Percentiles rank a stretch among this genome's conserved stretches.
These are phyloP conservation scores for Podospora tetraspora DNA, from an alignment of 495 filamentous ascomycete species.

Conservation along the genomic window DNA sequence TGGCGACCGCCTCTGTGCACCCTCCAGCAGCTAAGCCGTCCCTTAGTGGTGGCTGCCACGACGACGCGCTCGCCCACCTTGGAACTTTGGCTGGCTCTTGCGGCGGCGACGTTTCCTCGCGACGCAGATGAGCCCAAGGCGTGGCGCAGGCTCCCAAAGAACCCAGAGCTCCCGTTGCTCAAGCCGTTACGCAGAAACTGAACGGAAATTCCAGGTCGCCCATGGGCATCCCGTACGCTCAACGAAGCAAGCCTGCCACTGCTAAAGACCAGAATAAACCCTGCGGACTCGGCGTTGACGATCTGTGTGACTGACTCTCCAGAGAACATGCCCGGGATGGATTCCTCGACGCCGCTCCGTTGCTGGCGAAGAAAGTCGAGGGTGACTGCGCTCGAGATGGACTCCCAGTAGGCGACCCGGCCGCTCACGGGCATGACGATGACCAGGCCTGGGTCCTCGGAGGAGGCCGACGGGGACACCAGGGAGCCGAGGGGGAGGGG, in stretches of 20 bases:
- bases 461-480: slow-evolving; percentile 64
- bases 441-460: slow-evolving; percentile 74
- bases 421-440: slow-evolving; percentile 77
- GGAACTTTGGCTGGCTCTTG: slow-evolving; percentile 59
- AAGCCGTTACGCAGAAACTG: slow-evolving; percentile 64
- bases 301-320: slow-evolving; percentile 74
- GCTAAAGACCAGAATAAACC: slow-evolving; percentile 77
- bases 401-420: slow-evolving; percentile 91
- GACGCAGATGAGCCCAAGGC: slow-evolving; percentile 59
- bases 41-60: slow-evolving; percentile 67
- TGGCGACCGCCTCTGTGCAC: slow-evolving; percentile 73
- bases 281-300: slow-evolving; percentile 72
- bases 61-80: slow-evolving; percentile 81
- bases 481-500: slow-evolving; percentile 75
- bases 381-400: slow-evolving; percentile 74
- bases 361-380: slow-evolving; percentile 70
- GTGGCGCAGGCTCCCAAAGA: slow-evolving; percentile 72
- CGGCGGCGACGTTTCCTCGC: slow-evolving; percentile 71
- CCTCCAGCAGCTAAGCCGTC: slow-evolving; percentile 76
- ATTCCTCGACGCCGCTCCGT: slow-evolving; percentile 68
- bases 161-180: slow-evolving; percentile 47
- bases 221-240: slow-evolving; percentile 75
- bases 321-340: slow-evolving; percentile 63
- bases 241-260: slow-evolving; percentile 81
- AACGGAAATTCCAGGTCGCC: slow-evolving; percentile 68